These are phyloP conservation scores for Fusarium pininemorale DNA, from an alignment of 2,329 filamentous ascomycete species.

Conservation along the genomic window DNA sequence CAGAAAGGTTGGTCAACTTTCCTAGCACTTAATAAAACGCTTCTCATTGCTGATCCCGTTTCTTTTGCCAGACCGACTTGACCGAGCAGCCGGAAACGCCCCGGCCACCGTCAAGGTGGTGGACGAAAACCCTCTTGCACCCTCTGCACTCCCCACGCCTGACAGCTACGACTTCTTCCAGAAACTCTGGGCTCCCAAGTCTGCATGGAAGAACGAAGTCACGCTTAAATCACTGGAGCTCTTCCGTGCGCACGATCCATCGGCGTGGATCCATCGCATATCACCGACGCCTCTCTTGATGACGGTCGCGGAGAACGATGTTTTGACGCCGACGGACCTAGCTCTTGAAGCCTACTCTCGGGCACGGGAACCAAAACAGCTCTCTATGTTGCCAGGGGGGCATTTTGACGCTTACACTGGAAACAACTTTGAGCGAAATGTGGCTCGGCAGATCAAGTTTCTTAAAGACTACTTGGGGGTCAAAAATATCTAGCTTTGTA, in stretches of 20 bases:
- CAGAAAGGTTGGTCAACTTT: not conserved
- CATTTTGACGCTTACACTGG: not conserved
- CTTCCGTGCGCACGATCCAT: not conserved
- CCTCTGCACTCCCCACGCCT: not conserved
- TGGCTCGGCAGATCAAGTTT: not conserved
- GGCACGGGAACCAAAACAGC: not conserved
- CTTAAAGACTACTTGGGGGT: not conserved
- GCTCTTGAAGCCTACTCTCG: not conserved
- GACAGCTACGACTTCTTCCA: not conserved
- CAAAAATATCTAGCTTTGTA: not conserved
- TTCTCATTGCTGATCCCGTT: not conserved
- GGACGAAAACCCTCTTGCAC: not conserved
- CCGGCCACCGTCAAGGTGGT: not conserved
- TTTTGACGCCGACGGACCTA: not conserved
- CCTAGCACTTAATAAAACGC: rapidly evolving
- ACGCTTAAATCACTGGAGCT: not conserved
- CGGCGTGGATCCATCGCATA: not conserved
- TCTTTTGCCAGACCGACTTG: not conserved
- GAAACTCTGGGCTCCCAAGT: not conserved
- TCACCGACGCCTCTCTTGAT: not conserved
- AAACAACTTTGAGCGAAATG: not conserved
- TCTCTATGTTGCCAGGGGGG: not conserved
- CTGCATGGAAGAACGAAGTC: not conserved
- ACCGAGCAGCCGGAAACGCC: not conserved
- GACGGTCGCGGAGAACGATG: not conserved